These are phyloP conservation scores for Avena atlantica DNA, from an alignment of 176 grass and related monocot genomes.

Conservation along the genomic window DNA sequence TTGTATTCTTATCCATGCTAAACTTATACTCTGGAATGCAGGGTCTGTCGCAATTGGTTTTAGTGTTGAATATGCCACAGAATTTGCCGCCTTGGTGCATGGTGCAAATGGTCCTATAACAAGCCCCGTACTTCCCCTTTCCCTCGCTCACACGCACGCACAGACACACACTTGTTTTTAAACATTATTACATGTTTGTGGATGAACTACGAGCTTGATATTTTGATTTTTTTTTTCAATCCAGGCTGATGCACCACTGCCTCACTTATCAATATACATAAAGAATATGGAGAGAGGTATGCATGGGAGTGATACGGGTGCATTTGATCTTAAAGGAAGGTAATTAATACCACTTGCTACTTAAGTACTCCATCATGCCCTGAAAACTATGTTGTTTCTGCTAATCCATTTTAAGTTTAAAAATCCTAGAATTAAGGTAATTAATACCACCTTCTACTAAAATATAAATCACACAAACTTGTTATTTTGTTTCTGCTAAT, in stretches of 20 bases:
- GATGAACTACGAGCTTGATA: background rate
- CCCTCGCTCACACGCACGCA: background rate
- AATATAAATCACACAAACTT: background rate
- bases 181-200: background rate
- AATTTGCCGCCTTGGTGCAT: constrained; percentile 6
- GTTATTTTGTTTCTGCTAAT: background rate
- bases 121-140: background rate
- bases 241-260: background rate
- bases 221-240: background rate
- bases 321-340: constrained; percentile 69
- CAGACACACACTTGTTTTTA: background rate
- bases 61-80: background rate
- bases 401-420: background rate
- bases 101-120: constrained; percentile 11
- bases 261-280: background rate
- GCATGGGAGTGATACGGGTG: constrained; percentile 70
- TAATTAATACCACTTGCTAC: constrained; percentile 25
- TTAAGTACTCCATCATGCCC: background rate
- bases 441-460: background rate
- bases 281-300: constrained; percentile 69
- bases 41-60: constrained; percentile 18
- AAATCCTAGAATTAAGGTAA: constrained; percentile 56
- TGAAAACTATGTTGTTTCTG: background rate
- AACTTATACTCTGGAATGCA: constrained; percentile 21
- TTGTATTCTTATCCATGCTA: background rate